Base-by-base conservation (phyloP, 148 eudicot genomes). In the Pouteria glomerata region DNA sequence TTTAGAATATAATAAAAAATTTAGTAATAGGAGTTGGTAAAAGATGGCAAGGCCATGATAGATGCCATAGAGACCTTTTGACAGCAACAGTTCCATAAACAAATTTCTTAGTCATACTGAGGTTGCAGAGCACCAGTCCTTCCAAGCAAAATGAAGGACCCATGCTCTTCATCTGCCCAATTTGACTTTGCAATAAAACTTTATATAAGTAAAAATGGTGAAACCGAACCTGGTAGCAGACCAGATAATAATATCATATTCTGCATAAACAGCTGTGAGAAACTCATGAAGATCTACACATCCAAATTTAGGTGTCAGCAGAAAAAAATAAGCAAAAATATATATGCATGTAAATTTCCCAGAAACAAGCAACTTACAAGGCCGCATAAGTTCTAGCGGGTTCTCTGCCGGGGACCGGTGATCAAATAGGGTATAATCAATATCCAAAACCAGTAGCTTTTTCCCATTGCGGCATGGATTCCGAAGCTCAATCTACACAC, bases 221-320 rank as follows among this genome's bases (percentile, higher is more conserved):
- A 63, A 57, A 73, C 4, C 82, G 71, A 35, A 88, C 98, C 96
- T 88, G 71, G 98, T 95, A 61, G 98, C 98, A 79, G 98, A 95
- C 98, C 98, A 95, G 84, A 95, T 95, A 79, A 95, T 88, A 55
- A 95, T 91, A 78, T 95, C 98, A 82, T 91, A 95, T 82, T 91
- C 97, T 4, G 97, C 91, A 89, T 95, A 95, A 77, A 81, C 96
- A 75, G 98, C 96, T 6, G 96, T 74, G 48, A 95, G 96, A 76
- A 91, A 95, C 76, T 91, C 98, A 47, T 95, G 98, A 52, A 95
- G 91, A 86, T 91, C 97, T 95, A 89, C 83, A 81, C 34, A 72
- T 23, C 44, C 29, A 27, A 19, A 24, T 30, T 51, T 57, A 18
- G 23, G 24, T 35, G 47, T 62, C 12, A 56, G 50, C 60, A 77